Percentiles rank a stretch among this genome's conserved stretches.
Evolutionary conservation across 1,284 basidiomycete species (phyloP).

Genomic region (Pterula multifida): DNA sequence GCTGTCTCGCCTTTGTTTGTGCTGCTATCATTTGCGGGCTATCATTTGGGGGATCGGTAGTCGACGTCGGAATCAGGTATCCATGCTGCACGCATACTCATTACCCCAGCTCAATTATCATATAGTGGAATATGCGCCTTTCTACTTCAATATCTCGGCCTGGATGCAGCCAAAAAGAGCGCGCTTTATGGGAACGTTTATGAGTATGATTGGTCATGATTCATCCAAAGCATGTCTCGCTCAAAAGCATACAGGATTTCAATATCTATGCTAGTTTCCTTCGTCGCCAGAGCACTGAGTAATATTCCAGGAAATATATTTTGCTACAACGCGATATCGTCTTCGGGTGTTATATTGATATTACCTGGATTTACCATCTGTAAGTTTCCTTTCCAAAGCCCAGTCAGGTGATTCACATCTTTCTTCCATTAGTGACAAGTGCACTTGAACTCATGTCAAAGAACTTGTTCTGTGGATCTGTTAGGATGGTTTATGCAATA

Average conservation of each 20-base stretch:
- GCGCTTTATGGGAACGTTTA: conserved; percentile 83
- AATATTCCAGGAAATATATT: conserved; percentile 58
- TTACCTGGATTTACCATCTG: conserved; percentile 71
- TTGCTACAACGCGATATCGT: conserved; percentile 77
- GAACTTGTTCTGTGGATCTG: conserved; percentile 77
- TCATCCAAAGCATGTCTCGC: neutral
- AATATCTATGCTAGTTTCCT: conserved; percentile 72
- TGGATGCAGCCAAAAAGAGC: conserved; percentile 68
- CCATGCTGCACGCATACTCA: neutral
- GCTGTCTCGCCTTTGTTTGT: conserved; percentile 61
- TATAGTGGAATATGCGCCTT: conserved; percentile 56
- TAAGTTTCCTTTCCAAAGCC: conserved; percentile 23
- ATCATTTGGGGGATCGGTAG: conserved; percentile 71
- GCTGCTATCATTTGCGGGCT: conserved; percentile 70
- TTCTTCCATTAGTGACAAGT: conserved; percentile 47
- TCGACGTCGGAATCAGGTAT: conserved; percentile 60
- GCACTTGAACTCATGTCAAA: conserved; percentile 76
- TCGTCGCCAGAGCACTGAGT: conserved; percentile 63
- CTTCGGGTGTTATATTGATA: conserved; percentile 69
- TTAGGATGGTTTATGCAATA: conserved; percentile 79
- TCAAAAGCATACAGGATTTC: neutral
- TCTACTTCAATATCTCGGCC: conserved; percentile 62
- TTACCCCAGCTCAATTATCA: neutral
- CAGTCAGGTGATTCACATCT: conserved; percentile 7
- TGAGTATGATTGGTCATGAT: conserved; percentile 68